Base-by-base conservation (phyloP, 257 asterid genomes). In the Nicotiana attenuata region DNA sequence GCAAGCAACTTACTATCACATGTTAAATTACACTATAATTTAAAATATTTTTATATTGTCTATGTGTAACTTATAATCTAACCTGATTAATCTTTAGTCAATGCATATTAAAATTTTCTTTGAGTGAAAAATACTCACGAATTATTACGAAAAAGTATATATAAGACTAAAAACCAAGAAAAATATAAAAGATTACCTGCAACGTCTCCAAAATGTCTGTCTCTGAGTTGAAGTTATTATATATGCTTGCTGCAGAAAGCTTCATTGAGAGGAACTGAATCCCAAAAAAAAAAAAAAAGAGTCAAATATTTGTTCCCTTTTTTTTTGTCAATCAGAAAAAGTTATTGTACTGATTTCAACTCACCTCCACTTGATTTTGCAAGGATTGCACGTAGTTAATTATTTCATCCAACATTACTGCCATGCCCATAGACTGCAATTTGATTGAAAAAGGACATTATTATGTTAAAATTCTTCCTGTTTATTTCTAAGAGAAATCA, bases 371-470 rank as follows among this genome's bases (percentile, higher is more conserved):
- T 84, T 94, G 98, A 82, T 87, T 94, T 85, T 94, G 97, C 84
- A 93, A 90, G 13, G 98, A 94, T 53, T 91, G 97, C 45, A 94
- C 97, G 57, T 94, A 94, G 75, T 90, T 94, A 84, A 94, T 94
- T 56, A 92, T 94, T 87, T 93, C 96, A 82, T 94, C 98, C 91
- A 94, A 83, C 98, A 94, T 94, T 6, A 92, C 90, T 31, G 98
- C 93, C 98, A 94, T 94, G 22, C 97, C 98, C 98, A 94, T 93
- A 5, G 93, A 89, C 98, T 94, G 97, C 83, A 84, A 88, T 83
- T 84, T 67, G 28, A 76, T 65, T 71, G 3, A 26, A 66, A 31
- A 19, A 7, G 14, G n/a, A 55, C 3, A 28, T 10, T 76, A 76
- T 1, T 26, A 22, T 28, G 15, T 20, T n/a, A 53, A 53, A 15